Percentiles rank a stretch among this genome's conserved stretches.
Conservation (phyloP, 2,329 filamentous ascomycete genomes). For the Cladophialophora chaetospira region DNA sequence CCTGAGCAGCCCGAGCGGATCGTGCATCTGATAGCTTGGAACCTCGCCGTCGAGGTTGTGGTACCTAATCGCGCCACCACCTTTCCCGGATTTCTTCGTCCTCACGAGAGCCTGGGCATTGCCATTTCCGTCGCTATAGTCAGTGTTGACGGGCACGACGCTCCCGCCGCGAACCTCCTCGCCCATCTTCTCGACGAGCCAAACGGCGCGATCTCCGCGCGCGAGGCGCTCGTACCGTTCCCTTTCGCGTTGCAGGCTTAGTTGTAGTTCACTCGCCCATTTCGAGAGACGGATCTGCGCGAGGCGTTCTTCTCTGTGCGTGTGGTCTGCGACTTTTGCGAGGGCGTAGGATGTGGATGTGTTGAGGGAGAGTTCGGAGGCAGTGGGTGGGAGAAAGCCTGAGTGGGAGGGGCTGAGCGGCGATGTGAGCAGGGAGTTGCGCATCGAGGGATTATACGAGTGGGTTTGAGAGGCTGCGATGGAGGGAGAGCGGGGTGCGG, state of each 20-base stretch:
- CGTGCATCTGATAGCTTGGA: conserved; percentile 55
- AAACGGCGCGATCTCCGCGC: conserved; percentile 65
- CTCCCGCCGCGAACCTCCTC: conserved; percentile 69
- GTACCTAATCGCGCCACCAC: too few species aligned
- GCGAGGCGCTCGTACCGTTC: conserved; percentile 66
- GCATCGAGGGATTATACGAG: conserved; percentile 21
- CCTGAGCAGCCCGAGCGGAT: conserved; percentile 77
- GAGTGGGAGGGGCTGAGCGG: conserved; percentile 35
- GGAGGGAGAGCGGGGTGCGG: conserved; percentile 31
- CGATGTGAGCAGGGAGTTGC: conserved; percentile 34
- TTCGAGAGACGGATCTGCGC: conserved; percentile 73
- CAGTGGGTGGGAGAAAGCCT: conserved; percentile 35
- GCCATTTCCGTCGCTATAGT: too few species aligned
- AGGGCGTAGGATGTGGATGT: conserved; percentile 57
- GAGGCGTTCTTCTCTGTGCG: conserved; percentile 61
- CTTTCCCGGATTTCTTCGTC: conserved; percentile 18
- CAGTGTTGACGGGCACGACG: conserved; percentile 47
- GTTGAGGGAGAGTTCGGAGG: conserved; percentile 34
- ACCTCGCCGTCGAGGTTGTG: conserved; percentile 10
- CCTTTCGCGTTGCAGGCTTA: conserved; percentile 72
- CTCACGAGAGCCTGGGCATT: conserved; percentile 34
- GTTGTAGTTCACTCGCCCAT: conserved; percentile 81
- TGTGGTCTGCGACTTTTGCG: conserved; percentile 62
- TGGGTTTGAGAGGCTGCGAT: conserved; percentile 2
- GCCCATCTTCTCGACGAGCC: conserved; percentile 67